A percentile compares a stretch with the other conserved stretches of the same genome.
Evolutionary conservation across 768 basidiomycete species (phyloP).

Genomic region (Lactarius hengduanensis): DNA sequence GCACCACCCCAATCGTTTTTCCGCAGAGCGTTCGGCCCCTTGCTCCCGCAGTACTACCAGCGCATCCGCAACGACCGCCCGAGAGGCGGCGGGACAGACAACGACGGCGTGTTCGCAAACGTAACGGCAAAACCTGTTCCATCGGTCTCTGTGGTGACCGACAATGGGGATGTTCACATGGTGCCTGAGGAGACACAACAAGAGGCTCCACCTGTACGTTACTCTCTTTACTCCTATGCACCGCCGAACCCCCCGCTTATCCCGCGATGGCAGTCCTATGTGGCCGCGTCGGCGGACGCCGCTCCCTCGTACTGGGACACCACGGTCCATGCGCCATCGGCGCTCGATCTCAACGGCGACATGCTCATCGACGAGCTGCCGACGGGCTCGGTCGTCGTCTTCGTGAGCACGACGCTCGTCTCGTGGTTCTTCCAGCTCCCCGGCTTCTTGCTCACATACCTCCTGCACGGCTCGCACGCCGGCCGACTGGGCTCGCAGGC

Average conservation of each 20-base stretch:
- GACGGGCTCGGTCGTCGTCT: constrained; percentile 71
- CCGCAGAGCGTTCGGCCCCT: constrained; percentile 54
- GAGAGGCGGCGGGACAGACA: constrained; percentile 69
- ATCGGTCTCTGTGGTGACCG: constrained; percentile 45
- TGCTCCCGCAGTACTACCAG: constrained; percentile 67
- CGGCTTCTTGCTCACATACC: constrained; percentile 89
- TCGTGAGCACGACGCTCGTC: constrained; percentile 74
- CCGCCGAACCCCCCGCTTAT: neutral
- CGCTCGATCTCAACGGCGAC: constrained; percentile 49
- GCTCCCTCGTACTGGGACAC: constrained; percentile 98
- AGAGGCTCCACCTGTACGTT: constrained; percentile 81
- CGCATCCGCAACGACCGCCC: constrained; percentile 45
- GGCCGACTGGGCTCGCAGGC: constrained; percentile 92
- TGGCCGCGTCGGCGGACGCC: constrained; percentile 82
- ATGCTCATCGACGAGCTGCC: constrained; percentile 94
- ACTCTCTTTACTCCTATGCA: neutral
- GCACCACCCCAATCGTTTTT: constrained; percentile 49
- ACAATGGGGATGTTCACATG: constrained; percentile 56
- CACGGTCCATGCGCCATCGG: constrained; percentile 77
- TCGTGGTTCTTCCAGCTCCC: constrained; percentile 98
- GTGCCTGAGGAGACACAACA: constrained; percentile 81
- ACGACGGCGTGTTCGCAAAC: constrained; percentile 96
- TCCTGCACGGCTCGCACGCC: constrained; percentile 89
- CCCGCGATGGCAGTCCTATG: constrained; percentile 61
- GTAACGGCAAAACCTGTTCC: constrained; percentile 80